Evolutionary conservation across 805 yeast species (phyloP).

Genomic region (Teunomyces cretensis): DNA sequence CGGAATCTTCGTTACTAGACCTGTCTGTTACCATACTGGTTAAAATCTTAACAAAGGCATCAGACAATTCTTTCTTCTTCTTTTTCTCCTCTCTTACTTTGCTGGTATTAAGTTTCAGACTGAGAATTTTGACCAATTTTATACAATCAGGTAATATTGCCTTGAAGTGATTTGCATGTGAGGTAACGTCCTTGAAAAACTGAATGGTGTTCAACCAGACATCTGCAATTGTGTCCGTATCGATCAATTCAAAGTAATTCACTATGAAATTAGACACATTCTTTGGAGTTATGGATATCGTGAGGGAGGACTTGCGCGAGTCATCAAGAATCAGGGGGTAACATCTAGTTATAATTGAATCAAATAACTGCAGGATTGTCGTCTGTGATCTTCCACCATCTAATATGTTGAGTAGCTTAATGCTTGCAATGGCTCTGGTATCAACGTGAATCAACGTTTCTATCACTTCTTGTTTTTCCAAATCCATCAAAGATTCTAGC

Average conservation of each 20-base stretch:
- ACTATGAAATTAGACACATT: constrained; percentile 54
- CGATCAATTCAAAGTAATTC: constrained; percentile 63
- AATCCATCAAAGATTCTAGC: constrained; percentile 58
- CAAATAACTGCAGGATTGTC: constrained; percentile 67
- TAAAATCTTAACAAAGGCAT: constrained; percentile 33
- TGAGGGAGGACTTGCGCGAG: constrained; percentile 45
- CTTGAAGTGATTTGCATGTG: constrained; percentile 48
- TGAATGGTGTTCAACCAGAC: constrained; percentile 59
- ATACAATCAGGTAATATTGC: constrained; percentile 53
- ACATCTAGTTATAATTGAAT: constrained; percentile 51
- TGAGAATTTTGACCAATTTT: constrained; percentile 50
- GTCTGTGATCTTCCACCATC: constrained; percentile 81
- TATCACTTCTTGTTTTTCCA: constrained; percentile 73
- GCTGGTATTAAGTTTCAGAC: constrained; percentile 55
- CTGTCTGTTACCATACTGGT: constrained; percentile 11
- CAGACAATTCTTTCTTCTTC: constrained; percentile 55
- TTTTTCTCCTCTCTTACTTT: constrained; percentile 64
- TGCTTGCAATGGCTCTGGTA: constrained; percentile 16
- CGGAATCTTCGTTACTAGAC: constrained; percentile 13
- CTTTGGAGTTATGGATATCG: constrained; percentile 44
- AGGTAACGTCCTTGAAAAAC: constrained; percentile 60
- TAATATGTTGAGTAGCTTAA: constrained; percentile 69
- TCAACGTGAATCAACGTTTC: constrained; percentile 58
- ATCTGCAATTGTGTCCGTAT: constrained; percentile 76
- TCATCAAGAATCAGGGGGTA: constrained; percentile 31